phyloP scores from a whole-genome alignment of 768 basidiomycete genomes.

The Inosperma sp. region DNA sequence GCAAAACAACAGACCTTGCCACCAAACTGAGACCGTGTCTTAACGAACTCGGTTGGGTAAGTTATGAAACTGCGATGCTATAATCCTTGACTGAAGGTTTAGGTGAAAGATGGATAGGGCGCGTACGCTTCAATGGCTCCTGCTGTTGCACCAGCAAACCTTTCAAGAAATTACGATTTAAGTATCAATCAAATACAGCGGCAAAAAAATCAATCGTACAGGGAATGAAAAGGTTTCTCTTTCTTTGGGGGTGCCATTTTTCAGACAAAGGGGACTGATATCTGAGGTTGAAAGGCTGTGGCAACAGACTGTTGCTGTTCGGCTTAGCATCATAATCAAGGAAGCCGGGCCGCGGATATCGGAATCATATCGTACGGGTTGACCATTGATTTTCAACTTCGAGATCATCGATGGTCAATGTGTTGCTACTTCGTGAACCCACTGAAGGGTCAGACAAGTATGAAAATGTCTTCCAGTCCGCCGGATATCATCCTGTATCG shows the following conservation, averaged over 20 bases:
- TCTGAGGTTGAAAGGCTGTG: too few relatives aligned
- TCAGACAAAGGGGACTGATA: too few relatives aligned
- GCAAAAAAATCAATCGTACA: constrained; percentile 37
- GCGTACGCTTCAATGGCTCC: constrained; percentile 90
- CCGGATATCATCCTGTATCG: constrained; percentile 52
- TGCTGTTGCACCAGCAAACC: constrained; percentile 84
- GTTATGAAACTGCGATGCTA: constrained; percentile 64
- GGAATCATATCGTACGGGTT: too few relatives aligned
- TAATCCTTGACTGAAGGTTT: constrained; percentile 30
- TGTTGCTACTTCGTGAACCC: constrained; percentile 44
- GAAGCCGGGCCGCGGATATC: too few relatives aligned
- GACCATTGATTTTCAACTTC: too few relatives aligned
- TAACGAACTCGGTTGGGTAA: constrained; percentile 89
- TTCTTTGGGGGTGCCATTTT: too few relatives aligned
- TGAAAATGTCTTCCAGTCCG: constrained; percentile 42
- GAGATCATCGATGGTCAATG: constrained; percentile 34
- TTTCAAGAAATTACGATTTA: constrained; percentile 14
- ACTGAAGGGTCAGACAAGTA: constrained; percentile 52
- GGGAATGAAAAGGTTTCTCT: constrained; percentile 81
- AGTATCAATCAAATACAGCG: not conserved
- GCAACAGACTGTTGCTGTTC: too few relatives aligned
- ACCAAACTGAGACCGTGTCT: constrained; percentile 90
- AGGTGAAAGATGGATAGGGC: not conserved
- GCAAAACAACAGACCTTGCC: constrained; percentile 47
- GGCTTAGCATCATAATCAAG: too few relatives aligned